Evolutionary conservation across 306 rosid genomes (phyloP), one percentile per base, ranked within the genome.

Genomic region (Ceratonia siliqua): DNA sequence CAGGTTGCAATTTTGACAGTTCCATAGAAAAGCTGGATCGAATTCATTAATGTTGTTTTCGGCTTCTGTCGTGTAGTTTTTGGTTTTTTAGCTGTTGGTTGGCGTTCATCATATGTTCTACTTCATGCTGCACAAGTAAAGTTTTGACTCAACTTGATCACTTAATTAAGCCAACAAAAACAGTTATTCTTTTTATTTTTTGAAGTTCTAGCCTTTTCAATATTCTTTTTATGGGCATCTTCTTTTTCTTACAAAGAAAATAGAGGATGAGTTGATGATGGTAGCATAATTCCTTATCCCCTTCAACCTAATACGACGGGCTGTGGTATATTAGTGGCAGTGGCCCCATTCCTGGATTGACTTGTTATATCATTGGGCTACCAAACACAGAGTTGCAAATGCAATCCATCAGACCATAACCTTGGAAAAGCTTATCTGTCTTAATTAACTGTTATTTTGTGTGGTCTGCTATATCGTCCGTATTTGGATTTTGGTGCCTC

Each of bases 1-100:
- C 66, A 70, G 36, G 28, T 25, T 78, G 77, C n/a, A 9, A 0
- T 38, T 57, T 69, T 58, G 82, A 62, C 49, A 70, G 65, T 18
- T 78, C 77, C 48, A 50, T 3, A 25, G 14, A 69, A 59, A 58
- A 68, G 53, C 52, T 68, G 2, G 0, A 24, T 22, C 32, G 22
- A 36, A 49, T 38, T 36, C 49, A 18, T 48, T n/a, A n/a, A n/a
- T n/a, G n/a, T 68, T 25, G 55, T 5, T 59, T 59, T 36, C 53
- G 59, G 15, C 8, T 4, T 49, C 8, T 68, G 76, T 25, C 55
- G 2, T 36, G 25, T 68, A 9, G 62, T 42, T 58, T 12, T 68
- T 77, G 53, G 64, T 30, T 25, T 8, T 39, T 27, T 4, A 14
- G 22, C 11, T 39, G 56, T 22, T 18, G 6, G 6, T 17, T 68